A percentile compares a stretch with the other conserved stretches of the same genome.
These are phyloP conservation scores for Penicillium crustosum DNA, from an alignment of 2,329 filamentous ascomycete species.

Conservation along the genomic window DNA sequence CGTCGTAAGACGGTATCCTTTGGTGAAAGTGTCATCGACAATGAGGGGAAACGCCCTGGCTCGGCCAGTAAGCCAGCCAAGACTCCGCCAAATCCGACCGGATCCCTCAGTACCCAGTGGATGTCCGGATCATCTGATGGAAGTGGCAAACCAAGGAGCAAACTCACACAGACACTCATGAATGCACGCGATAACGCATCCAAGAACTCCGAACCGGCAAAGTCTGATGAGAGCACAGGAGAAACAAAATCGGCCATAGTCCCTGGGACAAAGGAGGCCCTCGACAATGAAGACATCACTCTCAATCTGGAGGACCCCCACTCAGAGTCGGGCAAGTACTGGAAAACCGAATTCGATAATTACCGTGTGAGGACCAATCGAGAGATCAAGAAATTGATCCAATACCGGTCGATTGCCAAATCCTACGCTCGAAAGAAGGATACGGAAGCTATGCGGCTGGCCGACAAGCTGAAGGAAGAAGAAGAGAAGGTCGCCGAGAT, in stretches of 20 bases:
- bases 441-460: conserved; percentile 53
- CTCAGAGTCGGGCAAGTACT: conserved; percentile 60
- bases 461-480: conserved; percentile 54
- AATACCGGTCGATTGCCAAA: conserved; percentile 60
- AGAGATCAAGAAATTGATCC: conserved; percentile 61
- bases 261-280: conserved; percentile 27
- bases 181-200: conserved; percentile 41
- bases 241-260: conserved; percentile 10
- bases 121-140: conserved; percentile 35
- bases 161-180: conserved; percentile 42
- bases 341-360: conserved; percentile 61
- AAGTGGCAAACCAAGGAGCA: conserved; percentile 39
- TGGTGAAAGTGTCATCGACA: conserved; percentile 57
- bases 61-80: conserved; percentile 47
- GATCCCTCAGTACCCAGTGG: conserved; percentile 49
- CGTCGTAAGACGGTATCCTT: conserved; percentile 63
- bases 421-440: conserved; percentile 62
- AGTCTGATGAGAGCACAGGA: conserved; percentile 14
- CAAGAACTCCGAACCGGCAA: conserved; percentile 24
- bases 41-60: conserved; percentile 52
- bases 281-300: conserved; percentile 48
- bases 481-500: conserved; percentile 45
- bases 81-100: conserved; percentile 48
- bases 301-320: conserved; percentile 55
- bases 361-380: conserved; percentile 59